Conservation (phyloP, 768 basidiomycete genomes). For the Lactarius pseudohatsudake region DNA sequence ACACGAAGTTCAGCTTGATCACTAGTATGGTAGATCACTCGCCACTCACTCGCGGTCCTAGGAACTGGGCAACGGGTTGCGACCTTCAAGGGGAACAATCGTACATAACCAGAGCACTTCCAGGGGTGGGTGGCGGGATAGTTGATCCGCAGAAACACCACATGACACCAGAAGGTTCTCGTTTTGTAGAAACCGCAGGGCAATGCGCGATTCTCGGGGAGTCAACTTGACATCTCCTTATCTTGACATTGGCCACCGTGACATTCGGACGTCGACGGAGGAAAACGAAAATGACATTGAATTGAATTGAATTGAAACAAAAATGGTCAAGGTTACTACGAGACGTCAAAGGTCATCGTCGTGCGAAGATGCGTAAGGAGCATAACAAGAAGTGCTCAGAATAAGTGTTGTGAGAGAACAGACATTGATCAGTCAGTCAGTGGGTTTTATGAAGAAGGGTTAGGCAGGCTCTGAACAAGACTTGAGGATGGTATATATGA, state of each 20-base stretch:
- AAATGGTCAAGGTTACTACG: background rate
- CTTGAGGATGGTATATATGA: background rate
- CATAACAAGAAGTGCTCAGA: background rate
- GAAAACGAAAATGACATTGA: background rate
- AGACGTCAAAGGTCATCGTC: background rate
- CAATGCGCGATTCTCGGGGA: too few relatives aligned
- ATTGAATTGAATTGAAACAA: background rate
- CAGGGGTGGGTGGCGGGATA: too few relatives aligned
- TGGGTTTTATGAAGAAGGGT: background rate
- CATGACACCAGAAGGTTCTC: too few relatives aligned
- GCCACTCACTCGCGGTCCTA: too few relatives aligned
- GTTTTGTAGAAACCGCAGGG: too few relatives aligned
- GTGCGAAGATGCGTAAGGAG: background rate
- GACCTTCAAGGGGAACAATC: too few relatives aligned
- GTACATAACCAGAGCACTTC: too few relatives aligned
- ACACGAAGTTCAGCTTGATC: too few relatives aligned
- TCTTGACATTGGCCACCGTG: background rate
- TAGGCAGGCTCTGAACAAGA: background rate
- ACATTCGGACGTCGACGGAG: background rate
- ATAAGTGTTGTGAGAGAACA: background rate
- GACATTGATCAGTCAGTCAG: background rate
- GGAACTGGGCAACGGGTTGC: too few relatives aligned
- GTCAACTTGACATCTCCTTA: background rate
- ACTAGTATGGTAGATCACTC: too few relatives aligned
- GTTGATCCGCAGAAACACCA: too few relatives aligned